Evolutionary conservation across 139 green algal species (phyloP), one percentile per base, ranked within the genome.

Genomic region (Astrephomene gubernaculifera): DNA sequence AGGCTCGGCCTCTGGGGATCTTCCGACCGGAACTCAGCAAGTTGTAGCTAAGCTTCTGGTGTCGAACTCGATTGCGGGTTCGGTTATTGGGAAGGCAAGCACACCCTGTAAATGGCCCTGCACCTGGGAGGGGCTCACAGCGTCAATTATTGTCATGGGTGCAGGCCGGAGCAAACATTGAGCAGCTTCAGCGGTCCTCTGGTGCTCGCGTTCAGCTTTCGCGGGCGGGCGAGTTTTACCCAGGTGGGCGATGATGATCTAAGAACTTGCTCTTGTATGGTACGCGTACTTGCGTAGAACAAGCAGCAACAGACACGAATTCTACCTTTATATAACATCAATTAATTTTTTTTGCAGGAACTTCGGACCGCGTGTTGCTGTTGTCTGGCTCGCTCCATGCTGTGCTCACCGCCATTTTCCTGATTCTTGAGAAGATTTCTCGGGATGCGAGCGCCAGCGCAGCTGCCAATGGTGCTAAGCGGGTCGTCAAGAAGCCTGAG

Each of bases 291-390:
- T n/a, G n/a, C n/a, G n/a, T n/a, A n/a, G n/a, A n/a, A n/a, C n/a
- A n/a, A n/a, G n/a, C n/a, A n/a, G n/a, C n/a, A n/a, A n/a, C n/a
- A n/a, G n/a, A n/a, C n/a, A n/a, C n/a, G n/a, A n/a, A n/a, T n/a
- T n/a, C n/a, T n/a, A n/a, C n/a, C n/a, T n/a, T n/a, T n/a, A n/a
- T n/a, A n/a, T n/a, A n/a, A n/a, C n/a, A n/a, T n/a, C n/a, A n/a
- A n/a, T n/a, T n/a, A 36, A 27, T 70, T 4, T 33, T 41, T 70
- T 49, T 35, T 61, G 65, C 93, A 95, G 95, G 97, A 43, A 99
- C 97, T 6, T 98, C 97, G 83, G 97, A 97, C 57, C 92, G 95
- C 27, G 97, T 99, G 35, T 79, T 99, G n/a, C 81, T 94, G 71
- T 82, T 94, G 38, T 89, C 82, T 12, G 92, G 92, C 38, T 89